Base-by-base conservation (phyloP, 352 stramenopile species). In the Bremia lactucae region DNA sequence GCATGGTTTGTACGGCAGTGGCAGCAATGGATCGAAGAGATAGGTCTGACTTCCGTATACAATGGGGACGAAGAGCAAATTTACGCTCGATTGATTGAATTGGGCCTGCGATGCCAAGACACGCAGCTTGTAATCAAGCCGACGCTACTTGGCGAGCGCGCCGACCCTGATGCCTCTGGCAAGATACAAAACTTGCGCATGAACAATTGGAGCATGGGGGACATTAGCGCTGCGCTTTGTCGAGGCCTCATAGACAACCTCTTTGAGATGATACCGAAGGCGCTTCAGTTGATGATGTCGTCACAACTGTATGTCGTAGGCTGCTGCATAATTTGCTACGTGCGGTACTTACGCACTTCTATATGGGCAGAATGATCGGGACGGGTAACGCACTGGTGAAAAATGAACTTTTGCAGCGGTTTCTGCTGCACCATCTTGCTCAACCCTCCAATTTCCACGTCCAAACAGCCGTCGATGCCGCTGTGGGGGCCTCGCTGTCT, bases 231-330 rank as follows among this genome's bases (percentile, higher is more conserved):
- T 1, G 58, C 79, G 26, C 55, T 91, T 8, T 73, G 65, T 21
- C 62, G 60, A 21, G 75, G 75, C 3, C 55, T 88, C n/a, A 54
- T 91, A 15, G 55, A 69, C 15, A 88, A 91, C 33, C 63, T 91
- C 24, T 62, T 87, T 9, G 45, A 48, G 6, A 83, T 91, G 70
- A 68, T 87, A 10, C 79, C 79, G 1, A 6, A 25, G 3, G 47
- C 66, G 42, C 45, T 87, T 21, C 61, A 64, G 31, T 15, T 23
- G 2, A 29, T 59, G 11, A 26, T 79, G 3, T 31, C 46, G 1
- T 36, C 38, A 3, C 73, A 67, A 58, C 50, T 54, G 72, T 87
- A 62, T 34, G 63, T 68, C 0, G n/a, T 23, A 24, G 9, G n/a
- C 23, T 37, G 24, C 24, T 29, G 20, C 14, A 20, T 1, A 23